Conservation (phyloP, 257 asterid species). For the Ballota nigra region DNA sequence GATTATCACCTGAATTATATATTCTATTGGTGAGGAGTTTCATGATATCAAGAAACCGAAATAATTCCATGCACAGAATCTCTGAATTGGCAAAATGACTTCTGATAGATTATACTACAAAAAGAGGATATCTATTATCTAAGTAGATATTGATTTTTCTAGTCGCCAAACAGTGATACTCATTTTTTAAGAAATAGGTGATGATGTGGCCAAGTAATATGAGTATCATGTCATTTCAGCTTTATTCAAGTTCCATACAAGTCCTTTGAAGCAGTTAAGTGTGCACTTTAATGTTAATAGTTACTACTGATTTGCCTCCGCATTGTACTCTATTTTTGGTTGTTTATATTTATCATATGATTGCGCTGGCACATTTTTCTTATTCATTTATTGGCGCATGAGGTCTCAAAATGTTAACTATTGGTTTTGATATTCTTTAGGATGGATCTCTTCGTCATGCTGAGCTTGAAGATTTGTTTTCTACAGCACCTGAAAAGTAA, state of each 20-base stretch:
- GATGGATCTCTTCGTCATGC: slow-evolving; percentile 81
- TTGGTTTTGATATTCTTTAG: slow-evolving; percentile 48
- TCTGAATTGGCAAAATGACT: slow-evolving; percentile 4
- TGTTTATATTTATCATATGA: neutral
- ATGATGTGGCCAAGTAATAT: neutral
- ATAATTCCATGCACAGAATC: neutral
- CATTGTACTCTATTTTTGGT: neutral
- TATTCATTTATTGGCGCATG: neutral
- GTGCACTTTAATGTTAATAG: slow-evolving; percentile 3
- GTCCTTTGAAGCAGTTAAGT: neutral
- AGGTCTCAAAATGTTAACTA: slow-evolving; percentile 23
- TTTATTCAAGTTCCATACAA: neutral
- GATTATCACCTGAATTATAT: neutral
- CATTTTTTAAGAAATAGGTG: neutral
- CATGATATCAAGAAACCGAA: neutral
- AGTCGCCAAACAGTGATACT: neutral
- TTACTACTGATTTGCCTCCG: neutral
- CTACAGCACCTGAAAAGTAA: slow-evolving; percentile 97
- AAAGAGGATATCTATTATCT: neutral
- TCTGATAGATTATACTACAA: slow-evolving; percentile 1
- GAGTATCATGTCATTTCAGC: neutral
- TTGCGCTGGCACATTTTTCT: slow-evolving; percentile 16
- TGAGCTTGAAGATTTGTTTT: slow-evolving; percentile 94
- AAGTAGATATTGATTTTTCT: neutral
- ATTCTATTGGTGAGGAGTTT: neutral